phyloP scores from a whole-genome alignment of 2,329 filamentous ascomycete species.

The Epichloe aotearoae region DNA sequence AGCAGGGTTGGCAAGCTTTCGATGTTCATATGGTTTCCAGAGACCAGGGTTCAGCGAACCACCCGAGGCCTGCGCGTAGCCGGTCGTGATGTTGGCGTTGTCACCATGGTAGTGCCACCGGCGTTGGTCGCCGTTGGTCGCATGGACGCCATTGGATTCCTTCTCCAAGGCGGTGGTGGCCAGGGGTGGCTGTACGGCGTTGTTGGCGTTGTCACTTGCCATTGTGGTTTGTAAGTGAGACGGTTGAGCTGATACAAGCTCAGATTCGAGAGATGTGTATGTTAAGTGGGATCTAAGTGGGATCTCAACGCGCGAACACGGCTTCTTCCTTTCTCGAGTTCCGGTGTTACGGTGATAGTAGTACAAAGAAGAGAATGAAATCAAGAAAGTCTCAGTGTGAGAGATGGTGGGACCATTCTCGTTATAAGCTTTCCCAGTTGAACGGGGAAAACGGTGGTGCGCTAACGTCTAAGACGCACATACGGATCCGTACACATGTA shows the following conservation, averaged over 20 bases:
- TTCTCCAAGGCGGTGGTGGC: constrained; percentile 8
- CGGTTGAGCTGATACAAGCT: background rate
- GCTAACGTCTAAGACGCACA: background rate
- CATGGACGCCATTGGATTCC: constrained; percentile 5
- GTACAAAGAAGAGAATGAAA: too few species aligned
- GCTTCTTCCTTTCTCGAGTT: too few species aligned
- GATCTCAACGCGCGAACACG: too few species aligned
- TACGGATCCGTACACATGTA: too few species aligned
- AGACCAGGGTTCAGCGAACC: constrained; percentile 61
- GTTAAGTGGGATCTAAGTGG: background rate
- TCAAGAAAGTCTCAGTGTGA: too few species aligned
- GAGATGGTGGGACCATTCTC: background rate
- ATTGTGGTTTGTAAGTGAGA: background rate
- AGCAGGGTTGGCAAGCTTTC: constrained; percentile 68
- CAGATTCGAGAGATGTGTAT: background rate
- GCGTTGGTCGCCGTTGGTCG: background rate
- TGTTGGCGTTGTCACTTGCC: constrained; percentile 6
- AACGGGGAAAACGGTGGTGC: background rate
- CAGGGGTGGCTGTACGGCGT: background rate
- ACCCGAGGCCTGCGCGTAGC: constrained; percentile 22
- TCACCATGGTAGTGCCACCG: constrained; percentile 15
- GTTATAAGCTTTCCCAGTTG: background rate
- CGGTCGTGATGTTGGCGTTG: constrained; percentile 11
- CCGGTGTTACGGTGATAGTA: too few species aligned
- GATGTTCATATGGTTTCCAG: constrained; percentile 48